Evolutionary conservation across 1,139 yeast genomes (phyloP).

Genomic region (Geotrichum armillariae): DNA sequence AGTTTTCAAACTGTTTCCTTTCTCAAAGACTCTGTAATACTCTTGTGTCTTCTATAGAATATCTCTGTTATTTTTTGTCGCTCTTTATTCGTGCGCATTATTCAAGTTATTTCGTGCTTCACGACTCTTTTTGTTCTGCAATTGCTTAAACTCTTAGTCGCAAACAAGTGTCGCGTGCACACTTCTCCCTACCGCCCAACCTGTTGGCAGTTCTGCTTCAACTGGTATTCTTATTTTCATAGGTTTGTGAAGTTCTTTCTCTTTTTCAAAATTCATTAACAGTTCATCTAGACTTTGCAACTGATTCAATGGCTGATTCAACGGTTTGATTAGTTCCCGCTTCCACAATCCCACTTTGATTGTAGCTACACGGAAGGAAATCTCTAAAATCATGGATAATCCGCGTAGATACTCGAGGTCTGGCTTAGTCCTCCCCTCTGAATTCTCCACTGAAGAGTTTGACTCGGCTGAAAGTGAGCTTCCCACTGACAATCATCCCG

Average conservation of each 20-base stretch:
- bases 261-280: not conserved
- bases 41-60: too few relatives aligned
- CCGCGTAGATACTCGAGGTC: slow-evolving; percentile 3
- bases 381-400: slow-evolving; percentile 3
- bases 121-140: too few relatives aligned
- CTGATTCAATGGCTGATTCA: slow-evolving; percentile 10
- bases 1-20: too few relatives aligned
- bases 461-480: slow-evolving; percentile 4
- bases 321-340: slow-evolving; percentile 2
- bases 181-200: too few relatives aligned
- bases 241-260: not conserved
- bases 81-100: too few relatives aligned
- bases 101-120: too few relatives aligned
- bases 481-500: not conserved
- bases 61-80: too few relatives aligned
- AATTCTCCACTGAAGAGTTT: slow-evolving; percentile 7
- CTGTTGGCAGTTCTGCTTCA: too few relatives aligned
- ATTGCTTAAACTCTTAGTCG: not conserved
- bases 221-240: not conserved
- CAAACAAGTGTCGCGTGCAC: not conserved
- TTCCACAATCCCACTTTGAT: slow-evolving; percentile 7
- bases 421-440: slow-evolving; percentile 4
- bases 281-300: not conserved
- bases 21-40: too few relatives aligned
- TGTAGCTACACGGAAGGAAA: slow-evolving; percentile 1